Evolutionary conservation across 2,329 filamentous ascomycete genomes (phyloP), one percentile per base, ranked within the genome.

Genomic region (Alternaria infectoria): DNA sequence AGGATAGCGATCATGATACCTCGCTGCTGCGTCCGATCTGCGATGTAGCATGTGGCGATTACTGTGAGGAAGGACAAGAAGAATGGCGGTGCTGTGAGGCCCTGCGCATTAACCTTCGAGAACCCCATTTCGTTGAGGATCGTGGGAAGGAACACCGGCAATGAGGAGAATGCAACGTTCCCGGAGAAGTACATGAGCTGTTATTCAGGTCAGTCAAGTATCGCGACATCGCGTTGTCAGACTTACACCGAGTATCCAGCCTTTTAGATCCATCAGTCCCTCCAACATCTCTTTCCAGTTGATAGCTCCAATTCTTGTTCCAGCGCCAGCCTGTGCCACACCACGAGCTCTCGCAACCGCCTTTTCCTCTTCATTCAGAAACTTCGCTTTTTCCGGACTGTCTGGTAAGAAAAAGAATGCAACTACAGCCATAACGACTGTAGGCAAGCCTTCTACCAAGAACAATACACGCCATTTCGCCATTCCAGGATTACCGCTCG

Each of bases 11-110:
- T 86, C 68, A 87, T 85, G 47, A 87, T 73, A 2, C 89, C 89
- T 45, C 90, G 88, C 74, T 91, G 89, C 65, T 87, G 86, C 2
- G 85, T 83, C 13, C 83, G 84, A 79, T 93, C 90, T n/a, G 90
- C 89, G 36, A 91, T 75, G 75, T 84, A 90, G 6, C 89, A 88
- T 2, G 86, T 87, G 10, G 73, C 70, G 62, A 93, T 84, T 47
- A 88, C 90, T 21, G 88, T 79, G 12, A 91, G 69, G 74, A 90
- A 92, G 2, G 89, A 85, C 15, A 91, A 77, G 69, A 93, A 87
- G 76, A 90, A 92, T 0, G 90, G 90, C 1, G 90, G 90, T 0
- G 90, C 90, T 1, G 89, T 90, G 12, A 93, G 84, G 1, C 90
- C 91, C 78, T 93, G 91, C 0, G 91, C 89, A 61, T 88, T 83